Percentiles rank a stretch among this genome's conserved stretches.
These are phyloP conservation scores for Rhizophagus sp. DNA, from an alignment of 192 early-diverging fungal genomes.

Conservation along the genomic window DNA sequence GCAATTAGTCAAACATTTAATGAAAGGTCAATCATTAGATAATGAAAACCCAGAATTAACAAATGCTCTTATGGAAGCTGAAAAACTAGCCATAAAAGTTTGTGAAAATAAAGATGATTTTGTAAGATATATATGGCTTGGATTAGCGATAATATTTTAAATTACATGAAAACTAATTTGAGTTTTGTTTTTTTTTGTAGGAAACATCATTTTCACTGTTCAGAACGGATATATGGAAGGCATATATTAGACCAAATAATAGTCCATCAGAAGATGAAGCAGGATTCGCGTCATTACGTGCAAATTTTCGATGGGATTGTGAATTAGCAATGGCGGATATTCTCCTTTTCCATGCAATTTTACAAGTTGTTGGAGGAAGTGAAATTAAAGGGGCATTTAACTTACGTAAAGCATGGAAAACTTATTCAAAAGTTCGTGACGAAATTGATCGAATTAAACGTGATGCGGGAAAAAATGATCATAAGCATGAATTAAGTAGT, in stretches of 20 bases:
- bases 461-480: conserved; percentile 27
- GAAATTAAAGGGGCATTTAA: conserved; percentile 46
- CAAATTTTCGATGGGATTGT: conserved; percentile 49
- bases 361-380: conserved; percentile 37
- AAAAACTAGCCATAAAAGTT: conserved; percentile 38
- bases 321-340: conserved; percentile 45
- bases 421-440: conserved; percentile 42
- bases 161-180: not conserved
- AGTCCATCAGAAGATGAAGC: conserved; percentile 26
- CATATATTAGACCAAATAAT: conserved; percentile 14
- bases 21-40: conserved; percentile 41
- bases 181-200: conserved; percentile 28
- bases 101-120: conserved; percentile 38
- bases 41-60: conserved; percentile 39
- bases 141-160: not conserved
- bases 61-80: conserved; percentile 36
- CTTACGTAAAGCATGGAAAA: conserved; percentile 42
- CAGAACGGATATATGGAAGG: conserved; percentile 32
- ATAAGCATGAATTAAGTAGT: conserved; percentile 13
- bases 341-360: conserved; percentile 39
- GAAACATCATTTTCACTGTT: conserved; percentile 34
- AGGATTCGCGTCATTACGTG: conserved; percentile 34
- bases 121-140: conserved; percentile 14
- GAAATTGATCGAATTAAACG: conserved; percentile 40
- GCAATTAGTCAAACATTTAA: conserved; percentile 41